Evolutionary conservation across 371 early-diverging fungal species (phyloP), one percentile per base, ranked within the genome.

Genomic region (Phascolomyces articulosus): DNA sequence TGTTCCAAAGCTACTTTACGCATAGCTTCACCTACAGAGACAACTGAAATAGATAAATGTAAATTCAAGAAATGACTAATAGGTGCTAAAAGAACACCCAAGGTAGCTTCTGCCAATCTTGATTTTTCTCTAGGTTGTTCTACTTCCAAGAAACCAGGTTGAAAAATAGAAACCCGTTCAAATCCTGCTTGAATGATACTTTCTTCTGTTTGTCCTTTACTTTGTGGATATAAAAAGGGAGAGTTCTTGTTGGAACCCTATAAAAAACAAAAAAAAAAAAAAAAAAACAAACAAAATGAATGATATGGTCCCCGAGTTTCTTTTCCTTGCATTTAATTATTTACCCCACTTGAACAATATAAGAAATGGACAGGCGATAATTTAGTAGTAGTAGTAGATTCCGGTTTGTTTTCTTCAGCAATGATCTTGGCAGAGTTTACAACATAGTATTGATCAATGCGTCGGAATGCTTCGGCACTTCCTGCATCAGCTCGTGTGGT

Each of bases 141-240:
- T 0, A 71, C 55, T 56, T 86, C 72, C 41, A 93, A 72, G 73
- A 70, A 70, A 0, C 76, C 88, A 15, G 94, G 94, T 2, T 74
- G 82, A 63, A 91, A 84, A 55, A 93, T 86, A 9, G 86, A 82
- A 6, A 87, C 84, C 13, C 79, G 79, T 41, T 81, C 72, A 62
- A 93, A 93, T 2, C 89, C 91, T 61, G 86, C 65, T 56, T 80
- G 74, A 49, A 67, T 71, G 20, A 93, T 63, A 16, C 79, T 84
- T 29, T 83, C 72, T 61, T 93, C 93, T 1, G 90, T 90, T 74
- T 93, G 79, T 31, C 93, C 93, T 70, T 95, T 95, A 23, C 87
- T 83, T 62, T 83, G 84, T 21, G 78, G 68, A 66, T 94, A 95
- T 28, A 93, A 70, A 34, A 93, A 86, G 27, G 59, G 63, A 0